These are phyloP conservation scores for Papiliotrema fonsecae DNA, from an alignment of 1,284 basidiomycete genomes.

Conservation along the genomic window DNA sequence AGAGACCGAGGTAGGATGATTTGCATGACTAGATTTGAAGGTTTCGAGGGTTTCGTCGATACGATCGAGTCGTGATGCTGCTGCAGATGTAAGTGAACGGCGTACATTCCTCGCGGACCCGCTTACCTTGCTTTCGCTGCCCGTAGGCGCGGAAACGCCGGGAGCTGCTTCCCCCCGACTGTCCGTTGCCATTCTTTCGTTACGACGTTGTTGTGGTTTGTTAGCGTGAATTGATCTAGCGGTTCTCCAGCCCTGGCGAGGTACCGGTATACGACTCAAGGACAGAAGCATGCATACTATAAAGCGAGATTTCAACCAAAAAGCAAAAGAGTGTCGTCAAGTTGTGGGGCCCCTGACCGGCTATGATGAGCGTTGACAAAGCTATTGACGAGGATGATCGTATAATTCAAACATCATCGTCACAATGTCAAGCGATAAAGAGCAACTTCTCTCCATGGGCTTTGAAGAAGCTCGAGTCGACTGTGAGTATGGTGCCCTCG, in stretches of 20 bases:
- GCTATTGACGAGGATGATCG: background rate
- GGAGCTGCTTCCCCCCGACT: too few relatives aligned
- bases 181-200: too few relatives aligned
- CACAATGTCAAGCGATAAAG: conserved; percentile 57
- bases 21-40: conserved; percentile 42
- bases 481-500: conserved; percentile 55
- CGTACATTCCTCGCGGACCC: background rate
- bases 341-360: background rate
- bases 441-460: conserved; percentile 78
- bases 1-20: conserved; percentile 46
- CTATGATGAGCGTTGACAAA: background rate
- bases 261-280: too few relatives aligned
- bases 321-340: too few relatives aligned
- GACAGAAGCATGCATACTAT: too few relatives aligned
- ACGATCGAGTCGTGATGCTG: background rate
- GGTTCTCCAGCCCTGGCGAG: too few relatives aligned
- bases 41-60: background rate
- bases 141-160: too few relatives aligned
- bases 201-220: too few relatives aligned
- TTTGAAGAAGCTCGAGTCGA: conserved; percentile 76
- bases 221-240: too few relatives aligned
- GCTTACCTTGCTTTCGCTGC: background rate
- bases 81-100: background rate
- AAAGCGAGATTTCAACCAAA: too few relatives aligned
- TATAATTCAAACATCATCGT: too few relatives aligned